A percentile compares a stretch with the other conserved stretches of the same genome.
phyloP scores from a whole-genome alignment of 805 yeast species.

The Metschnikowia baotianmanensis region DNA sequence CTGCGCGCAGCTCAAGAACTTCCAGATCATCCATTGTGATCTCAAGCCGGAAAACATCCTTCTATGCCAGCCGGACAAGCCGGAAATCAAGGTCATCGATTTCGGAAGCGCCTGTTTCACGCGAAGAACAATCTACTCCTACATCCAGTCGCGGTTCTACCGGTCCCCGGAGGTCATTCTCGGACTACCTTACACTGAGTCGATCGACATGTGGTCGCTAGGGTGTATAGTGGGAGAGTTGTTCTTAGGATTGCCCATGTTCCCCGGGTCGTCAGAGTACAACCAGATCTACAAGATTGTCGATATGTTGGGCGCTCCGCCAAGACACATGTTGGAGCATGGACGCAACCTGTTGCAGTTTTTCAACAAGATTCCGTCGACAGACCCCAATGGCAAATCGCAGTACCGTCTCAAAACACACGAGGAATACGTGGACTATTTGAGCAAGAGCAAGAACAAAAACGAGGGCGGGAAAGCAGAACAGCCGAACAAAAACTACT shows the following conservation, averaged over 20 bases:
- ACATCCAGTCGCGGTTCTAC: conserved; percentile 89
- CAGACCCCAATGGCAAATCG: conserved; percentile 27
- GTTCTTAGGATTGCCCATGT: conserved; percentile 85
- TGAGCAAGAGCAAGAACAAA: conserved; percentile 26
- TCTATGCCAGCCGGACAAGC: conserved; percentile 73
- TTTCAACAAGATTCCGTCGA: conserved; percentile 44
- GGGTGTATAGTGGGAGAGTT: conserved; percentile 92
- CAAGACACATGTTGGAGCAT: conserved; percentile 95
- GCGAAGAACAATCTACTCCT: conserved; percentile 82
- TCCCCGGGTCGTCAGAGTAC: conserved; percentile 93
- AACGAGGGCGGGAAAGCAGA: conserved; percentile 46
- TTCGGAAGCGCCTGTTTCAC: conserved; percentile 96
- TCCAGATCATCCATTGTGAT: conserved; percentile 92
- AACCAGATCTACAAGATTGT: conserved; percentile 83
- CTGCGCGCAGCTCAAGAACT: conserved; percentile 72
- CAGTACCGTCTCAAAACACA: conserved; percentile 31
- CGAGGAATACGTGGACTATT: conserved; percentile 36
- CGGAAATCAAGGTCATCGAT: conserved; percentile 89
- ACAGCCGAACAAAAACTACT: conserved; percentile 82
- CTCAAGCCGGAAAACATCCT: conserved; percentile 94
- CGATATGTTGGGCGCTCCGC: conserved; percentile 82
- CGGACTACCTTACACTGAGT: conserved; percentile 87
- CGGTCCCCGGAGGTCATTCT: conserved; percentile 92
- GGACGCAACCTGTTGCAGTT: conserved; percentile 80
- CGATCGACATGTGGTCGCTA: conserved; percentile 97